Base-by-base conservation (phyloP, 768 basidiomycete species). In the Lentinula sp. region DNA sequence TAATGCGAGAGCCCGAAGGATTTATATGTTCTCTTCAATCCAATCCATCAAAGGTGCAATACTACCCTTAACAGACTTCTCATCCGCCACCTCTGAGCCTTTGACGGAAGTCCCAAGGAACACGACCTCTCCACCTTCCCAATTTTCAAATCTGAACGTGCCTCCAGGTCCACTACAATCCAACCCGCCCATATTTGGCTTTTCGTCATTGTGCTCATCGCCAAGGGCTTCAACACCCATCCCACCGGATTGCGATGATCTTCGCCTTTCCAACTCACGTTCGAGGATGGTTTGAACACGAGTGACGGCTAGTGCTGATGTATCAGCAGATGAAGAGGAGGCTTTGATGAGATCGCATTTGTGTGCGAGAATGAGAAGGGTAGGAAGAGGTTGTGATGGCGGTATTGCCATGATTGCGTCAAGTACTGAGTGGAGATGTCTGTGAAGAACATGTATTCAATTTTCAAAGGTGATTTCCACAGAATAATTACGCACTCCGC, bases 111-210 rank as follows among this genome's bases (percentile, higher is more conserved):
- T 86, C 31, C 83, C 87, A 37, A 87, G 62, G 65, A 92, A 88
- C 1, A 76, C 69, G 18, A 92, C 75, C n/a, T 91, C 86, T 7
- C 92, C 91, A 2, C 90, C 92, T 65, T 93, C 91, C 91, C 91
- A 94, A 46, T 87, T 84, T 3, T 78, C 79, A 66, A 93, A 93
- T 65, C 77, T 85, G 77, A 94, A 94, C 18, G 74, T 63, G 13
- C 78, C 80, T 31, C 76, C 76, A 35, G 75, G 72, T 23, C 81
- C 82, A 58, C 73, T 79, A 67, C 88, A 89, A 53, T 93, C 90
- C 59, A 94, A 71, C 0, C 91, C 91, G 39, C 88, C 89, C 73
- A 89, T 73, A 55, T 89, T 88, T 3, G 82, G 75, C 35, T 75
- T 71, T 63, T 83, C 82, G 21, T 53, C 62, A 15, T 18, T 37